phyloP scores from a whole-genome alignment of 1,284 basidiomycete species.

The Dichomitus squalens region DNA sequence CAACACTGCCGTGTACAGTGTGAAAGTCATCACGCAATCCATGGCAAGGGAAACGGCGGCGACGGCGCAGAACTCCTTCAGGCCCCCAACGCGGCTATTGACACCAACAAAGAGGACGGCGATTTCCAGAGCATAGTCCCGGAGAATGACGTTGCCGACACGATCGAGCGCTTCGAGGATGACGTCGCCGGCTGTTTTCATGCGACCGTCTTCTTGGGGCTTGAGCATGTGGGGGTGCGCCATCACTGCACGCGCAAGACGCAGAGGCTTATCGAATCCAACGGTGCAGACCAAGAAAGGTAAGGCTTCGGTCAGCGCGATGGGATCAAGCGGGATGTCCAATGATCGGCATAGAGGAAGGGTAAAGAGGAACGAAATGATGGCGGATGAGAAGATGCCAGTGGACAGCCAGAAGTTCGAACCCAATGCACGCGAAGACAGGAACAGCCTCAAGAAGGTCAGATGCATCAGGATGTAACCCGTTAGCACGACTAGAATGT shows the following conservation, averaged over 20 bases:
- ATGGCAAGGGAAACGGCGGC: constrained; percentile 85
- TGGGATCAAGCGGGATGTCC: constrained; percentile 88
- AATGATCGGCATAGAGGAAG: constrained; percentile 85
- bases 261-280: constrained; percentile 96
- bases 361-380: constrained; percentile 87
- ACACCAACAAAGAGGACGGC: constrained; percentile 89
- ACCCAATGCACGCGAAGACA: constrained; percentile 85
- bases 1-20: constrained; percentile 89
- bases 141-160: constrained; percentile 82
- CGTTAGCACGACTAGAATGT: constrained; percentile 93
- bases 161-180: constrained; percentile 83
- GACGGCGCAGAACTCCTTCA: constrained; percentile 94
- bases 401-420: constrained; percentile 89
- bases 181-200: constrained; percentile 83
- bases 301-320: constrained; percentile 91
- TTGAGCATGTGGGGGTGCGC: constrained; percentile 76
- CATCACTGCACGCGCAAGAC: constrained; percentile 90
- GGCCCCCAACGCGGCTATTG: constrained; percentile 84
- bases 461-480: constrained; percentile 97
- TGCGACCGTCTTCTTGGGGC: constrained; percentile 48
- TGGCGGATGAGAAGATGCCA: constrained; percentile 84
- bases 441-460: constrained; percentile 90
- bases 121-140: constrained; percentile 94
- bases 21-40: constrained; percentile 89
- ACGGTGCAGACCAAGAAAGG: constrained; percentile 98